A percentile compares a stretch with the other conserved stretches of the same genome.
phyloP scores from a whole-genome alignment of 2,329 filamentous ascomycete genomes.

The Monosporascus sp. region DNA sequence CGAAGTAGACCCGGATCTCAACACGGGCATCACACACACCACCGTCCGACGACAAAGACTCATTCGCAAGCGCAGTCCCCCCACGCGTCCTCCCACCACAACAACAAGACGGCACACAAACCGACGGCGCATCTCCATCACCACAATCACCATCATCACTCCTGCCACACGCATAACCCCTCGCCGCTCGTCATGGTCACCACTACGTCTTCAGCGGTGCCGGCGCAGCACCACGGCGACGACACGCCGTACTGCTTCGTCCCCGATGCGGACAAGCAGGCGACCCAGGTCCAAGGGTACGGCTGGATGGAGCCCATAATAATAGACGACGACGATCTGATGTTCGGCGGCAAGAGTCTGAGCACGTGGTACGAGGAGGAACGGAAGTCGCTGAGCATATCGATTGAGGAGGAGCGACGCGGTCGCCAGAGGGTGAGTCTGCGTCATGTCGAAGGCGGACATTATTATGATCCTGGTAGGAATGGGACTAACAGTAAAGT shows the following conservation, averaged over 20 bases:
- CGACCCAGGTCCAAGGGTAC: conserved; percentile 18
- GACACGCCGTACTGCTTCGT: conserved; percentile 27
- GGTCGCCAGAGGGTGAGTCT: conserved; percentile 34
- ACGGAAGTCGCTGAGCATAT: conserved; percentile 38
- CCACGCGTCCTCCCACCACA: conserved; percentile 10
- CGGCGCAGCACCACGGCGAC: conserved; percentile 18
- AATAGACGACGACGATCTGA: conserved; percentile 58
- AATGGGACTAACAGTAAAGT: conserved; percentile 6
- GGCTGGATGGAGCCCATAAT: conserved; percentile 50
- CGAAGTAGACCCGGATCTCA: conserved; percentile 21
- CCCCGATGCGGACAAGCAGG: conserved; percentile 16
- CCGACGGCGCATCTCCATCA: not conserved
- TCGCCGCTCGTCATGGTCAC: conserved; percentile 31
- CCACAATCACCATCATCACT: conserved; percentile 2
- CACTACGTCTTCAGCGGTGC: conserved; percentile 14
- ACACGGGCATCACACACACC: conserved; percentile 12
- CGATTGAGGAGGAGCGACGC: conserved; percentile 36
- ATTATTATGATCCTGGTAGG: not conserved
- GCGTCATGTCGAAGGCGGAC: not conserved
- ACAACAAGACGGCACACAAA: conserved; percentile 7
- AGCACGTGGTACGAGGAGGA: conserved; percentile 59
- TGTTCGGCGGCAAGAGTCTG: conserved; percentile 55
- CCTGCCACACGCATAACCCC: conserved; percentile 19
- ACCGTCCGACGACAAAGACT: conserved; percentile 1
- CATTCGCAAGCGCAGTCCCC: conserved; percentile 19